phyloP scores from a whole-genome alignment of 768 basidiomycete species.

The Leccinum disarticulatum region DNA sequence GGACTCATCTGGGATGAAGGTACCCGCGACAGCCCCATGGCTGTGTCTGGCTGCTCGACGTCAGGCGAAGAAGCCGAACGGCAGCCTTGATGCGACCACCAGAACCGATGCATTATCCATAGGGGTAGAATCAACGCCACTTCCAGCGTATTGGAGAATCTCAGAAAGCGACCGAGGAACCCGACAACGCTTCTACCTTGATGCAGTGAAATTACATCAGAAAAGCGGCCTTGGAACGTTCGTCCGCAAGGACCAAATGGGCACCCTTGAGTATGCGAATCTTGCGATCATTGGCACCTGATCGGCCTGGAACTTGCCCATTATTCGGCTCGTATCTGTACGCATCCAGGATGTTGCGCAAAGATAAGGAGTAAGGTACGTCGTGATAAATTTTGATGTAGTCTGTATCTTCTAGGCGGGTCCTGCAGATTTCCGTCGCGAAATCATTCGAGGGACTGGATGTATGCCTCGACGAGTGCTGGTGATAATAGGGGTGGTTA shows the following conservation, averaged over 20 bases:
- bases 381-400: constrained; percentile 64
- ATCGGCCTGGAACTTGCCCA: constrained; percentile 20
- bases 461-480: constrained; percentile 15
- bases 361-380: constrained; percentile 42
- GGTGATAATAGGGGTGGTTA: constrained; percentile 24
- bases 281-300: constrained; percentile 34
- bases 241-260: constrained; percentile 49
- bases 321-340: constrained; percentile 40
- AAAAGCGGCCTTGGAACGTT: constrained; percentile 43
- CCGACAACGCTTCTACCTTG: constrained; percentile 17
- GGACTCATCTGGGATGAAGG: constrained; percentile 9
- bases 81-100: constrained; percentile 8
- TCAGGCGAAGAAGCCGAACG: constrained; percentile 17
- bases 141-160: constrained; percentile 22
- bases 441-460: constrained; percentile 8
- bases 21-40: constrained; percentile 6
- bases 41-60: constrained; percentile 9
- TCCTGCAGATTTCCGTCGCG: constrained; percentile 16
- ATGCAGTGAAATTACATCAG: constrained; percentile 34
- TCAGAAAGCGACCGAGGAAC: constrained; percentile 8
- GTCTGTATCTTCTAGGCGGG: constrained; percentile 38
- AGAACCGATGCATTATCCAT: constrained; percentile 3
- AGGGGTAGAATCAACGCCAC: constrained; percentile 24
- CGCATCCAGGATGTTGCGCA: constrained; percentile 51
- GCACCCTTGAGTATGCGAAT: constrained; percentile 48